Base-by-base conservation (phyloP, 208 protist species). In the Trypanosoma mega region DNA sequence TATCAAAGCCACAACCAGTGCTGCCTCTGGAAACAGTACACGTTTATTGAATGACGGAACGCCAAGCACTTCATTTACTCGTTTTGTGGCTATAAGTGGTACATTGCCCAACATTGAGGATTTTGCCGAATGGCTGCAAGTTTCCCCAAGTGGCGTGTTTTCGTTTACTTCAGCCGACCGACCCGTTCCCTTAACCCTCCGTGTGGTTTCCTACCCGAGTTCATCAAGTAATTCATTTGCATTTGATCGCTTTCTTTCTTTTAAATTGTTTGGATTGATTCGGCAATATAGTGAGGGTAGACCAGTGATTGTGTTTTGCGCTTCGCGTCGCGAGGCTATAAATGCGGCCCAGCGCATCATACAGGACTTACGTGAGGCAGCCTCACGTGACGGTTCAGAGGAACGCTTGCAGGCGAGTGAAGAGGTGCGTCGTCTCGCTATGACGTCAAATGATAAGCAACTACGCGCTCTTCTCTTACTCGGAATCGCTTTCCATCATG, bases 41-140 rank as follows among this genome's bases (percentile, higher is more conserved):
- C 31, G 20, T 5, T 8, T 33, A 47, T n/a, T 62, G 29, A 50
- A 47, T 46, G 31, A 33, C 31, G 43, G 48, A 43, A 44, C 36
- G 8, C 27, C 62, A 6, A 23, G 23, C 33, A 43, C 20, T 39
- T 29, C 26, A 47, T 16, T 23, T 4, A 67, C 89, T 8, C 87
- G 93, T 9, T 92, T 97, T 39, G 76, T 97, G 11, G 90, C 86
- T 8, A 82, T 95, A 47, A 96, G 88, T 56, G 95, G 88, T 9
- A 98, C 95, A n/a, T 78, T 98, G 43, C 89, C 93, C 0, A 98
- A 98, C 63, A 76, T 90, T 39, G 49, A 80, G 12, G 92, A 97
- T 63, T 82, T 98, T 30, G 92, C 84, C 2, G 68, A 85, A 50
- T 97, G 94, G 93, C 76, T 98, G 1, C 55, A 78, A 23, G 90